Evolutionary conservation across 768 basidiomycete genomes (phyloP).

Genomic region (Glaciozyma antarctica): DNA sequence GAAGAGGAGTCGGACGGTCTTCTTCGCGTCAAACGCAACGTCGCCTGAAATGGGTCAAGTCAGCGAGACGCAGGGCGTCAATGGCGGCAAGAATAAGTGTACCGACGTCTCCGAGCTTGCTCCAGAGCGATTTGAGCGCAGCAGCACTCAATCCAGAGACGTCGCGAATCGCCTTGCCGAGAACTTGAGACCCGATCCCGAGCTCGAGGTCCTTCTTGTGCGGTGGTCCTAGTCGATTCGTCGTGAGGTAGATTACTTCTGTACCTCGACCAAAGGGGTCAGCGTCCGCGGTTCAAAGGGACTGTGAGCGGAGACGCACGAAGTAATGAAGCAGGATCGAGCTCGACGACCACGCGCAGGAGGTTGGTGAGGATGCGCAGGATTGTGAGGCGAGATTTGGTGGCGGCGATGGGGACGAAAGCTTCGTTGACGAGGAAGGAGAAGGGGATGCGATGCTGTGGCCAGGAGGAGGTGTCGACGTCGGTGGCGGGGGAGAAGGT

Average conservation of each 20-base stretch:
- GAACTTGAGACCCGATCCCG: conserved; percentile 39
- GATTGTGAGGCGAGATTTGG: conserved; percentile 64
- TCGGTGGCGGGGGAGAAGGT: conserved; percentile 24
- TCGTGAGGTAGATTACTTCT: conserved; percentile 33
- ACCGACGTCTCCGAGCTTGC: conserved; percentile 68
- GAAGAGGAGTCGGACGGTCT: conserved; percentile 60
- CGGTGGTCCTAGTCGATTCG: conserved; percentile 22
- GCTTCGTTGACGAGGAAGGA: conserved; percentile 56
- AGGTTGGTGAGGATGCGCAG: conserved; percentile 63
- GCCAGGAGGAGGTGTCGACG: conserved; percentile 7
- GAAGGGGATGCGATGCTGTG: conserved; percentile 45
- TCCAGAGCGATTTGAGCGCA: conserved; percentile 52
- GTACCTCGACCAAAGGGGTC: neutral
- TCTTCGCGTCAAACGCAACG: conserved; percentile 75
- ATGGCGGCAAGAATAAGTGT: conserved; percentile 41
- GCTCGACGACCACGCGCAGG: conserved; percentile 55
- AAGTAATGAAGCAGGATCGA: conserved; percentile 60
- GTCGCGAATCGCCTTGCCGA: conserved; percentile 28
- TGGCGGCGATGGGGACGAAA: conserved; percentile 53
- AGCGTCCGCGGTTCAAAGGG: neutral
- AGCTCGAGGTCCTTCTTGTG: conserved; percentile 42
- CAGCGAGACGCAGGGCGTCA: no score
- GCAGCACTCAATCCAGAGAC: conserved; percentile 32
- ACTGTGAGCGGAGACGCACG: conserved; percentile 21
- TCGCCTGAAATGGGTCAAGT: conserved; percentile 13